Conservation (phyloP, 225 moss, liverwort and hornwort species). For the Polytrichum commune region DNA sequence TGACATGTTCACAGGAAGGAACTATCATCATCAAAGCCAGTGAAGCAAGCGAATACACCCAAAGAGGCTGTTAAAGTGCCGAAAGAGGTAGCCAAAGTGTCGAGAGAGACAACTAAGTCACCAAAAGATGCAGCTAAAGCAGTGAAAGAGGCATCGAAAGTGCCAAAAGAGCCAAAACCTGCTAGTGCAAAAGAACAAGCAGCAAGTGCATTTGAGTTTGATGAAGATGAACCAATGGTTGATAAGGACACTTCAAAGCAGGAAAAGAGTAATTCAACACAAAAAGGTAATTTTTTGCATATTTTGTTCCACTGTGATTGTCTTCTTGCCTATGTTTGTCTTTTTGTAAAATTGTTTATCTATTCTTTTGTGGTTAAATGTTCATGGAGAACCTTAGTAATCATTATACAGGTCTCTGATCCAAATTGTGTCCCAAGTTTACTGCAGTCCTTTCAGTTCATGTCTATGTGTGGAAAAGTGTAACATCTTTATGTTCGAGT, state of each 20-base stretch:
- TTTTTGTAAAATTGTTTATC: too few relatives aligned
- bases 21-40: constrained; percentile 22
- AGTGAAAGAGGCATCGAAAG: constrained; percentile 15
- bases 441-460: too few relatives aligned
- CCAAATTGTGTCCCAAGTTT: too few relatives aligned
- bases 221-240: constrained; percentile 26
- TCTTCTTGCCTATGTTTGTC: too few relatives aligned
- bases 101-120: constrained; percentile 19
- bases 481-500: too few relatives aligned
- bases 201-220: constrained; percentile 39
- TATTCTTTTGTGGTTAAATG: too few relatives aligned
- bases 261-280: constrained; percentile 6
- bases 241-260: constrained; percentile 29
- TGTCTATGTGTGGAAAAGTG: too few relatives aligned
- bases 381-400: too few relatives aligned
- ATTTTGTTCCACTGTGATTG: background rate
- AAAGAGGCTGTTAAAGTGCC: constrained; percentile 24
- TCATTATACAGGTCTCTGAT: background rate
- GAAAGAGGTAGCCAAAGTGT: constrained; percentile 24
- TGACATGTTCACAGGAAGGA: constrained; percentile 32
- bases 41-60: constrained; percentile 20
- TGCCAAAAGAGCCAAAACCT: constrained; percentile 24
- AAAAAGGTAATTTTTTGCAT: constrained; percentile 19
- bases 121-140: constrained; percentile 23
- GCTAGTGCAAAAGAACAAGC: constrained; percentile 30